Base-by-base conservation (phyloP, 768 basidiomycete species). In the Psilocybe tampanensis region DNA sequence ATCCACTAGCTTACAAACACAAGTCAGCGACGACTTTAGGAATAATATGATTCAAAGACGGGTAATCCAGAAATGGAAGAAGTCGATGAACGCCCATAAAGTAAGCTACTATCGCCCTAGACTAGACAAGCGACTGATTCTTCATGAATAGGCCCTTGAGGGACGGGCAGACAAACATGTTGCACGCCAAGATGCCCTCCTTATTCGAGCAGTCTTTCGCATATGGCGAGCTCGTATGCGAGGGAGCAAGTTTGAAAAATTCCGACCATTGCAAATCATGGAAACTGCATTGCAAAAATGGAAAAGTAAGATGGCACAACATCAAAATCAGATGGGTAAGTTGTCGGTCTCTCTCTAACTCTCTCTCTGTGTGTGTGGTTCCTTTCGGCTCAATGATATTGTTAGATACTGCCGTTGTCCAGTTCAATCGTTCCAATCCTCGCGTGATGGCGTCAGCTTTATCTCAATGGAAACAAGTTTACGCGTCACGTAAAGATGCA, bases 51-150 rank as follows among this genome's bases (percentile, higher is more conserved):
- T 85, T 17, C 65, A 83, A 66, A 88, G 80, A 61, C 70, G 66
- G 21, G 70, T 73, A 1, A 60, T 90, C 9, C 66, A 68, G 39
- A 76, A 72, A 21, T 92, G 90, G 90, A 84, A 82, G 66, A 64
- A 74, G 29, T 75, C 80, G 9, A 72, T 70, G 48, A 75, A 76
- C 59, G 77, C 78, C 59, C 74, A 86, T 73, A 73, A 69, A 57
- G 87, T 86, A 33, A 21, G 58, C 13, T 32, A 32, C 4, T 21
- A 3, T 11, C 22, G 24, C 19, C 21, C 19, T 23, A 23, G 23
- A 18, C 19, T 22, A 3, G 22, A 43, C 15, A 9, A 29, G 6
- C n/a, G 2, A 22, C 7, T 24, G 4, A 26, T 54, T 15, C 26
- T 49, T 34, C 24, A 47, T n/a, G 54, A 39, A 23, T 13, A 92